phyloP scores from a whole-genome alignment of 768 basidiomycete species.

The Chalciporus chontae region DNA sequence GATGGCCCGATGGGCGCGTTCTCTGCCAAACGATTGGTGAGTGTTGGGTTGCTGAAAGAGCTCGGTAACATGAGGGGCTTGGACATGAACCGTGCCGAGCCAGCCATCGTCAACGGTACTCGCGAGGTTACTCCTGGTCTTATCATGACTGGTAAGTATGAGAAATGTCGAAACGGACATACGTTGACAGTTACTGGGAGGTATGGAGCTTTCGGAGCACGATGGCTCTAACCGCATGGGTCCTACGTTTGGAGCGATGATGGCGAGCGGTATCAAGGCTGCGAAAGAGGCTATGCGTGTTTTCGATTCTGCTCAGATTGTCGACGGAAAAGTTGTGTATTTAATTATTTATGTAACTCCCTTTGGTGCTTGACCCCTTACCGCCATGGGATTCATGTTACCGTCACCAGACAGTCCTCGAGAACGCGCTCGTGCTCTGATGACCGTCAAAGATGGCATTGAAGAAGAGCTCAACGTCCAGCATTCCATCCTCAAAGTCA shows the following conservation, averaged over 20 bases:
- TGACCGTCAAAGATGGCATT: slow-evolving; percentile 66
- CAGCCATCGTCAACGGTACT: slow-evolving; percentile 73
- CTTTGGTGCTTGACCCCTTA: background rate
- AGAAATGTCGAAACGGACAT: background rate
- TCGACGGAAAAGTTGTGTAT: slow-evolving; percentile 55
- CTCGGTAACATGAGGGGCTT: slow-evolving; percentile 78
- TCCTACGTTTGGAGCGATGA: slow-evolving; percentile 80
- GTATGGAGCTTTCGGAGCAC: slow-evolving; percentile 82
- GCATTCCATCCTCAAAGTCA: slow-evolving; percentile 56
- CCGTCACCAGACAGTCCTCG: slow-evolving; percentile 44
- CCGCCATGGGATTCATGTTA: slow-evolving; percentile 44
- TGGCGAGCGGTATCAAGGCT: slow-evolving; percentile 71
- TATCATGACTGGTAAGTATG: slow-evolving; percentile 61
- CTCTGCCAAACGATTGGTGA: slow-evolving; percentile 74
- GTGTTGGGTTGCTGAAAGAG: slow-evolving; percentile 67
- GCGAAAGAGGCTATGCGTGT: slow-evolving; percentile 60
- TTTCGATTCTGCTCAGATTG: slow-evolving; percentile 46
- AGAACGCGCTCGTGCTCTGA: slow-evolving; percentile 60
- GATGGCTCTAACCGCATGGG: slow-evolving; percentile 78
- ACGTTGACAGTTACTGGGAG: slow-evolving; percentile 29
- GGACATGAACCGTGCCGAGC: slow-evolving; percentile 81
- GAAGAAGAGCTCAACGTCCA: slow-evolving; percentile 69
- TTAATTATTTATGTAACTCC: too few relatives aligned
- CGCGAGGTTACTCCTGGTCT: slow-evolving; percentile 75
- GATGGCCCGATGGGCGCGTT: slow-evolving; percentile 82